These are phyloP conservation scores for Cydonia oblonga DNA, from an alignment of 331 rosid species.

Conservation along the genomic window DNA sequence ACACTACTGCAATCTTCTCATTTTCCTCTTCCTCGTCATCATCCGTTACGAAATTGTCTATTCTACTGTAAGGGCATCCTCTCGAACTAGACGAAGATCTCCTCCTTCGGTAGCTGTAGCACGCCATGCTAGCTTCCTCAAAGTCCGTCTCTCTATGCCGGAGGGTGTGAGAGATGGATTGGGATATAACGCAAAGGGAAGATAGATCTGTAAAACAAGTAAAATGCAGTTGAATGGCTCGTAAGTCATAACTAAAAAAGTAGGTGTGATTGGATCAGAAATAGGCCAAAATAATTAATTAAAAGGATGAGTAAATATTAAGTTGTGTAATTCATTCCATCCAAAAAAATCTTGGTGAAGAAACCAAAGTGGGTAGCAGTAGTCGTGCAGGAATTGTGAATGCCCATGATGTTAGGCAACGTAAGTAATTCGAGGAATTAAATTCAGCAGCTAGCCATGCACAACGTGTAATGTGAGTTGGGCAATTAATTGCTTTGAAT, in stretches of 20 bases:
- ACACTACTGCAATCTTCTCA: background rate
- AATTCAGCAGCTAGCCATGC: background rate
- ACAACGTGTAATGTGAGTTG: background rate
- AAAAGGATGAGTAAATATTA: background rate
- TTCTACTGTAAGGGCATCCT: background rate
- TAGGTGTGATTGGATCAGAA: background rate
- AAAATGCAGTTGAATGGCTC: background rate
- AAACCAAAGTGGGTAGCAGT: background rate
- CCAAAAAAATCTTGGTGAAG: background rate
- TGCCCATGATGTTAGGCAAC: background rate
- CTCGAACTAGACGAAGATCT: background rate
- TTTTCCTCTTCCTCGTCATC: background rate
- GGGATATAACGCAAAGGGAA: background rate
- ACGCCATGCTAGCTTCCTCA: background rate
- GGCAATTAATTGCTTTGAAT: background rate
- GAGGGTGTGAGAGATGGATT: background rate
- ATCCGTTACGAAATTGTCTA: background rate
- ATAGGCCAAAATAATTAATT: background rate
- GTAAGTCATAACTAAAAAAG: background rate
- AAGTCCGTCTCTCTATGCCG: background rate
- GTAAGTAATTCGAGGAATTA: background rate
- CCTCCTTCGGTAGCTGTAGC: background rate
- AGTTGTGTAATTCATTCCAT: background rate
- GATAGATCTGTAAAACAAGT: background rate
- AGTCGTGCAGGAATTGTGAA: background rate